A percentile compares a stretch with the other conserved stretches of the same genome.
phyloP scores from a whole-genome alignment of 495 filamentous ascomycete genomes.

The Tuber indicum region DNA sequence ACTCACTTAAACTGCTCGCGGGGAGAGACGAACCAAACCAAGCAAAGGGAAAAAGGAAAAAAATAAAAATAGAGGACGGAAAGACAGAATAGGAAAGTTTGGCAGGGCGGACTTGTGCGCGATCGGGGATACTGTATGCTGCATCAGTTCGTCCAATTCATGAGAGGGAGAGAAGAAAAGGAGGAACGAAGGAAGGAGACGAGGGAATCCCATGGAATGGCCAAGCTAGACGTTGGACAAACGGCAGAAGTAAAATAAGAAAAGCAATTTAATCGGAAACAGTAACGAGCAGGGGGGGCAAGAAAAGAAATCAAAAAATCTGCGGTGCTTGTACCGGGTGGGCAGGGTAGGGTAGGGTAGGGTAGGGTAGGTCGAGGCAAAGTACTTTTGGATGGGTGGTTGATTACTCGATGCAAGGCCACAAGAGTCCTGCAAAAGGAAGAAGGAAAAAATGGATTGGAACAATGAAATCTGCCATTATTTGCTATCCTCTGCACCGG shows the following conservation, averaged over 20 bases:
- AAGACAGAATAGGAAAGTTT: not conserved
- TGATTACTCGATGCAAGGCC: not conserved
- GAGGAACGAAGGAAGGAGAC: not conserved
- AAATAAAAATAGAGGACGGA: not conserved
- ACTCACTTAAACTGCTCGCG: no score
- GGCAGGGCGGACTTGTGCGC: not conserved
- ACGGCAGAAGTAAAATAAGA: not conserved
- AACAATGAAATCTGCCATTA: not conserved
- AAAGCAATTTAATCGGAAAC: not conserved
- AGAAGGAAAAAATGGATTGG: not conserved
- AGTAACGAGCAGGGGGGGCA: not conserved
- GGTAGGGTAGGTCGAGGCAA: not conserved
- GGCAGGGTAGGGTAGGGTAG: not conserved
- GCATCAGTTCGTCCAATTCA: not conserved
- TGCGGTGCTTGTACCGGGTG: not conserved
- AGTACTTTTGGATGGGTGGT: not conserved
- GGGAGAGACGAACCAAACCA: not conserved
- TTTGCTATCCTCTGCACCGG: no score
- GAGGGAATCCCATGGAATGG: not conserved
- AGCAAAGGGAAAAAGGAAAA: not conserved
- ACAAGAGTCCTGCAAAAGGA: not conserved
- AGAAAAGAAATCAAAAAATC: not conserved
- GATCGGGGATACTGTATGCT: not conserved
- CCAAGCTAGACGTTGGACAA: not conserved
- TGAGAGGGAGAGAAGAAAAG: not conserved